Conservation (phyloP, 169 alveolate genomes). For the Eimeria maxima region DNA sequence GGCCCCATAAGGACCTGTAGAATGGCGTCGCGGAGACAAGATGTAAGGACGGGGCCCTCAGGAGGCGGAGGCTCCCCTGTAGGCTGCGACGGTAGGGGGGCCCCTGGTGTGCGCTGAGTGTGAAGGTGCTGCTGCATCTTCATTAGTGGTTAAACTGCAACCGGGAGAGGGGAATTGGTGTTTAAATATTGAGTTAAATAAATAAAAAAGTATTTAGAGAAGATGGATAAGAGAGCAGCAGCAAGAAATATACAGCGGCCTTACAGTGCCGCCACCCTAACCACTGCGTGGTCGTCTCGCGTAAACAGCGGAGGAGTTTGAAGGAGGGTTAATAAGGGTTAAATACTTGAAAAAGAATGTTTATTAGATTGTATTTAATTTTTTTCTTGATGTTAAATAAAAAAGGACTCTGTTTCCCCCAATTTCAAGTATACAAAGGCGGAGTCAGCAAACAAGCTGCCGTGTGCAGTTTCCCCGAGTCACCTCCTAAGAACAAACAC, state of each 20-base stretch:
- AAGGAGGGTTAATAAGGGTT: neutral
- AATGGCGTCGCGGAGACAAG: neutral
- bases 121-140: constrained; percentile 10
- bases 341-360: neutral
- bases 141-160: neutral
- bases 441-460: no score
- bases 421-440: no score
- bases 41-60: neutral
- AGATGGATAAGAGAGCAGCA: neutral
- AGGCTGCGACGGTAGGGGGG: neutral
- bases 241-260: neutral
- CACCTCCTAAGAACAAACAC: no score
- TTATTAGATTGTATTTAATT: neutral
- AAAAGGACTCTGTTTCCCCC: no score
- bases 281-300: neutral
- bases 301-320: no score
- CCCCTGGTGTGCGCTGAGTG: neutral
- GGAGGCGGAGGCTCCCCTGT: neutral
- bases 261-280: neutral
- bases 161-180: neutral
- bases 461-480: no score
- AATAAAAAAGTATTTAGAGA: neutral
- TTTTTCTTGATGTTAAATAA: neutral
- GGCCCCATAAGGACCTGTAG: neutral
- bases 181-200: neutral